These are phyloP conservation scores for Neurospora pannonica DNA, from an alignment of 495 filamentous ascomycete genomes.

Conservation along the genomic window DNA sequence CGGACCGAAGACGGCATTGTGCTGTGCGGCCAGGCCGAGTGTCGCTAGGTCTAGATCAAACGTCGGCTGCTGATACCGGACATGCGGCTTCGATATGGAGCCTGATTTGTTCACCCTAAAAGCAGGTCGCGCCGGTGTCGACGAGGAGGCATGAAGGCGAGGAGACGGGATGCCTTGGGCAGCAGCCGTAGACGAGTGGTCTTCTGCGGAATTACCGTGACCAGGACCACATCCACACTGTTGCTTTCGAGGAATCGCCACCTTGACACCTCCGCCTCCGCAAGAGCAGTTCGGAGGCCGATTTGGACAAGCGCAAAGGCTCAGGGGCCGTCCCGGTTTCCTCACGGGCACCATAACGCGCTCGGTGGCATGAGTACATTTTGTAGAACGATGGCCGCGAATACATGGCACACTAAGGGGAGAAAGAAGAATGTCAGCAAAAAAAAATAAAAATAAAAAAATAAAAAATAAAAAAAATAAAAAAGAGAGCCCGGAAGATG, in stretches of 20 bases:
- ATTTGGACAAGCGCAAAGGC: conserved; percentile 61
- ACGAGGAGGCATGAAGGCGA: conserved; percentile 17
- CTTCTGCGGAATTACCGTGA: neutral
- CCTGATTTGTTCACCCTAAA: conserved; percentile 36
- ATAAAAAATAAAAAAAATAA: too few species aligned
- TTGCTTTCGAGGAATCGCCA: conserved; percentile 43
- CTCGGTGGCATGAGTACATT: conserved; percentile 65
- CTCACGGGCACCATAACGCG: conserved; percentile 70
- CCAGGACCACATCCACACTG: conserved; percentile 35
- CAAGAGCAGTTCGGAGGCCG: conserved; percentile 38
- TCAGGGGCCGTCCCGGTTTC: conserved; percentile 70
- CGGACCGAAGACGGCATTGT: conserved; percentile 8
- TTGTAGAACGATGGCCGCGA: conserved; percentile 76
- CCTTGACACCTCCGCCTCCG: conserved; percentile 39
- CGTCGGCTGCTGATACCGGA: conserved; percentile 30
- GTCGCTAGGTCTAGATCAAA: conserved; percentile 34
- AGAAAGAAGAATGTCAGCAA: conserved; percentile 13
- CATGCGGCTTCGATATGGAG: conserved; percentile 14
- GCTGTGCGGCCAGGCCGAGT: conserved; percentile 25
- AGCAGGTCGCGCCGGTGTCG: conserved; percentile 21
- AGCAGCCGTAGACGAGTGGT: conserved; percentile 8
- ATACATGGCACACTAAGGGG: conserved; percentile 66
- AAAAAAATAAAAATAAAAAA: too few species aligned
- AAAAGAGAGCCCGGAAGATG: neutral
- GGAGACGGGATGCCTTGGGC: neutral